Base-by-base conservation (phyloP, 371 early-diverging fungal genomes). In the Fennellomyces sp. region DNA sequence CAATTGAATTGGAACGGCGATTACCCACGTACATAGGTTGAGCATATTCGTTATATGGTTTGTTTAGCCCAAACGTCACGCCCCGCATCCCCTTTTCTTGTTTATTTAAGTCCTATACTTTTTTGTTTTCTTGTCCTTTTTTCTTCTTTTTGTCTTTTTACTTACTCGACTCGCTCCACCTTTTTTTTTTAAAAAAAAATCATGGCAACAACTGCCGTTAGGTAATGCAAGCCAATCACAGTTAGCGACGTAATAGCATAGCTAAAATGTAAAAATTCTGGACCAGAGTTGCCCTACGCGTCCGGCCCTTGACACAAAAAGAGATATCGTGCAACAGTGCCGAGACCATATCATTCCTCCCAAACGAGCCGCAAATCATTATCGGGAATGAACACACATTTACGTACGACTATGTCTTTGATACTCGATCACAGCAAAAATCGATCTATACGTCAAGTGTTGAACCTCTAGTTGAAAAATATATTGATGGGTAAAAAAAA, bases 361-460 rank as follows among this genome's bases (percentile, higher is more conserved):
- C 85, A 25, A 73, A 82, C 48, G 76, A 85, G 38, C 83, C 88
- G 3, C 85, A 87, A 49, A 83, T 89, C 25, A 61, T 82, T 31
- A 81, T 89, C 17, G 88, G 86, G 26, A 77, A 82, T 30, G 87
- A 89, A 49, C 83, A 84, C 38, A 82, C 86, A 3, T 97, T 95
- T 75, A 88, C 91, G 52, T 97, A 88, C 60, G 96, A 98, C 74
- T 76, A 90, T 64, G 91, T 92, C 8, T 97, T 91, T 71, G 88
- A 88, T 25, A 79, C 86, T 13, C 82, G 87, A 26, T 62, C 88
- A 6, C 41, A 67, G 25, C 98, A 98, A 72, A 53, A 74, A 25
- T 54, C 77, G 1, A 79, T 97, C 25, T 95, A 91, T 74, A 83
- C 88, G 13, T 62, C 76, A 3, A 78, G 85, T 41, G 90, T 91